Conservation (phyloP, 2,329 filamentous ascomycete species). For the Moelleriella libera region DNA sequence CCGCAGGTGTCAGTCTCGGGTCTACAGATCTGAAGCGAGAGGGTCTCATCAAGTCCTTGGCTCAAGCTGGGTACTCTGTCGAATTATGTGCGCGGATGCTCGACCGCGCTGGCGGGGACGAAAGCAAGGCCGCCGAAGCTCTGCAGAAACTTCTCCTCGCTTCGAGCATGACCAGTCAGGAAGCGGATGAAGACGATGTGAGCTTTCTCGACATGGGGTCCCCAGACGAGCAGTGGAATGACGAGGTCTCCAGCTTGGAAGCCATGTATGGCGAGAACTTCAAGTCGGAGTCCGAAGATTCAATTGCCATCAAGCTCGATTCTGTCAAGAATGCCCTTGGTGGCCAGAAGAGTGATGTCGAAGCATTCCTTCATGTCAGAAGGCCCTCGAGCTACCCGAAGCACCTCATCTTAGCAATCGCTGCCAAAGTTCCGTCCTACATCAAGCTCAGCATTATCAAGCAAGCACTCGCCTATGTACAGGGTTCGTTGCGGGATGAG, state of each 20-base stretch:
- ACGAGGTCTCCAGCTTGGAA: conserved; percentile 72
- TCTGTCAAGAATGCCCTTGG: conserved; percentile 38
- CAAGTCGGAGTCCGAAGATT: conserved; percentile 40
- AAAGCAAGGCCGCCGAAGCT: conserved; percentile 63
- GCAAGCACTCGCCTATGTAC: conserved; percentile 57
- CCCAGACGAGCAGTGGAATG: conserved; percentile 59
- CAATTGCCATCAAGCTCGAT: conserved; percentile 58
- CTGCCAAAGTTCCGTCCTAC: conserved; percentile 68
- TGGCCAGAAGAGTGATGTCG: conserved; percentile 32
- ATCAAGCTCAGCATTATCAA: conserved; percentile 82
- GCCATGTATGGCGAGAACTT: conserved; percentile 75
- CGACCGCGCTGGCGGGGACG: conserved; percentile 56
- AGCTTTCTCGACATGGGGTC: conserved; percentile 33
- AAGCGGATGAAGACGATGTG: conserved; percentile 13
- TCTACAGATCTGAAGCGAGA: conserved; percentile 71
- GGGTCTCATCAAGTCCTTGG: conserved; percentile 66
- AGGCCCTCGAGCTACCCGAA: conserved; percentile 62
- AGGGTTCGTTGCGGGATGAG: conserved; percentile 60
- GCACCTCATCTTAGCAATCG: conserved; percentile 54
- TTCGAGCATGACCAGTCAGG: conserved; percentile 5
- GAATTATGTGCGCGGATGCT: conserved; percentile 73
- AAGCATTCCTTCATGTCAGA: conserved; percentile 50
- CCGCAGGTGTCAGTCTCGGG: conserved; percentile 76
- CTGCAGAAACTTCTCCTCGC: conserved; percentile 45
- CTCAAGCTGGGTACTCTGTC: conserved; percentile 68